Conservation (phyloP, 306 rosid genomes). For the Datisca glomerata region DNA sequence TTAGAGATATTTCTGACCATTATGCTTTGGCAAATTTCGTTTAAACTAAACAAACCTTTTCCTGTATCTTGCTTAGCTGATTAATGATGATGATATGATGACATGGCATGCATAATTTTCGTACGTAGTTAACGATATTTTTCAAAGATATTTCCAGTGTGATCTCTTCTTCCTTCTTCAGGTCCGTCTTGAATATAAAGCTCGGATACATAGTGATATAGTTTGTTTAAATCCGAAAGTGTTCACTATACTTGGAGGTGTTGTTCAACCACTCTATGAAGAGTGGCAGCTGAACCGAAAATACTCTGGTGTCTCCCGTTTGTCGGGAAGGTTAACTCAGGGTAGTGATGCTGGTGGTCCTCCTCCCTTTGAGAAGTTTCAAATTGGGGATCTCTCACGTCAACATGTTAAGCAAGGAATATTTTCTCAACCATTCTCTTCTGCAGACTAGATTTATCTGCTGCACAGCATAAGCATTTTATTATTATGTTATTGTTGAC, state of each 20-base stretch:
- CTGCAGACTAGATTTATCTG: no score
- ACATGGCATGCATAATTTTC: neutral
- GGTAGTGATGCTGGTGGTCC: constrained; percentile 60
- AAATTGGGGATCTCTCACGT: constrained; percentile 50
- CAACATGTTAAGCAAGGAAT: constrained; percentile 16
- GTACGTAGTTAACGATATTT: neutral
- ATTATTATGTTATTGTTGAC: neutral
- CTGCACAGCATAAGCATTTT: no score
- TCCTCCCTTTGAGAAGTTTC: constrained; percentile 90
- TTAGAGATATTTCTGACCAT: no score
- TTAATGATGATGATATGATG: neutral
- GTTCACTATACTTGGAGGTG: constrained; percentile 66
- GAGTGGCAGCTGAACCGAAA: constrained; percentile 91
- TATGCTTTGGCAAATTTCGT: no score
- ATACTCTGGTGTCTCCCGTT: constrained; percentile 67
- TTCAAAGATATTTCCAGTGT: constrained; percentile 9
- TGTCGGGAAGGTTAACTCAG: constrained; percentile 39
- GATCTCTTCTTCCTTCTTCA: constrained; percentile 30
- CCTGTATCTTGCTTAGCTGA: no score
- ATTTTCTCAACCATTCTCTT: constrained; percentile 8
- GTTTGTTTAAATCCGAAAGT: constrained; percentile 61
- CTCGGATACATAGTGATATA: constrained; percentile 41
- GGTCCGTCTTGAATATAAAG: constrained; percentile 73
- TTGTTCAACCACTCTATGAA: constrained; percentile 69
- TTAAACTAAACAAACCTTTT: no score